Evolutionary conservation across 148 eudicot genomes (phyloP), one percentile per base, ranked within the genome.

Genomic region (Pharnaceum exiguum): DNA sequence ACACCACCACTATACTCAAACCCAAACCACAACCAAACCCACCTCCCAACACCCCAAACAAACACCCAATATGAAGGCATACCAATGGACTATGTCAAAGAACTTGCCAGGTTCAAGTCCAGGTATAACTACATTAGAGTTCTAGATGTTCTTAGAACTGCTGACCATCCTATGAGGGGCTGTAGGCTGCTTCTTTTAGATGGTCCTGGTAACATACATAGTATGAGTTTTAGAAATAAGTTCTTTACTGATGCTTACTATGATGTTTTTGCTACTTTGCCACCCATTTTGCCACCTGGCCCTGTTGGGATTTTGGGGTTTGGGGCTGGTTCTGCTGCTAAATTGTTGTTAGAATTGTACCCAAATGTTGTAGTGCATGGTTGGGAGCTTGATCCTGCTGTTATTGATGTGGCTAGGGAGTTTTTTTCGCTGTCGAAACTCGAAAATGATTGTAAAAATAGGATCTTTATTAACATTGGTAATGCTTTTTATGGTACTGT

Each of bases 301-400:
- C 89, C 95, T 2, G 24, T 87, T 35, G 95, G 71, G 3, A 60
- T 90, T 19, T 73, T 90, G 56, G 97, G 97, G 44, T 87, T 90
- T 60, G 97, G 91, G 5, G 97, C 91, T 9, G 97, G 95, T 3
- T 77, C 95, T 1, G 78, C 83, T n/a, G 89, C 97, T 2, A 68
- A 65, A 21, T 10, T 84, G 36, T 56, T 90, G 15, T 67, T 90
- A 6, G 76, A 77, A 4, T 31, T 75, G 7, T 87, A 80, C 62
- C 85, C 91, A 5, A 39, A 71, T 6, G 75, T 68, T 19, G 76
- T 63, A 2, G 23, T 87, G 55, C 97, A 87, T 56, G 91, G 97
- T n/a, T 90, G 84, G 86, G 97, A 90, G 77, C 67, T 90, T 35
- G 97, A 90, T 59, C 76, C 83, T 16, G 70, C 76, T 23, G 97